A percentile compares a stretch with the other conserved stretches of the same genome.
Evolutionary conservation across 768 basidiomycete genomes (phyloP).

Genomic region (Leccinum broughii): DNA sequence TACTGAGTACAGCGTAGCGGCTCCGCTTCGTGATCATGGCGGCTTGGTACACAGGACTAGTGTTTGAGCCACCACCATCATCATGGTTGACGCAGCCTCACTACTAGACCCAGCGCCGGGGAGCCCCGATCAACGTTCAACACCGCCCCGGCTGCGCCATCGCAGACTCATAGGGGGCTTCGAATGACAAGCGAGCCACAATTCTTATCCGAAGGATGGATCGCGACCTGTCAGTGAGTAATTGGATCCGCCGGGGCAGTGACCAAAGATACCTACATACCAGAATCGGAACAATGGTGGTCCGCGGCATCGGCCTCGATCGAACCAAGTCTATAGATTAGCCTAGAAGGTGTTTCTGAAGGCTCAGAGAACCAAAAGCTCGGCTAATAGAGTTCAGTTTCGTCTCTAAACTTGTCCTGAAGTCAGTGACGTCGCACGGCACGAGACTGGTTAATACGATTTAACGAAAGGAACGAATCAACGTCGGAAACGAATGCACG

Average conservation of each 20-base stretch:
- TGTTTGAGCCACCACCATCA: background rate
- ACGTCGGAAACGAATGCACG: background rate
- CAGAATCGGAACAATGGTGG: background rate
- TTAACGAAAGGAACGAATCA: background rate
- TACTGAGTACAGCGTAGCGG: background rate
- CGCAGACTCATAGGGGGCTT: background rate
- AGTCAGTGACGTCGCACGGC: background rate
- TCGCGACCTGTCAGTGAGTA: background rate
- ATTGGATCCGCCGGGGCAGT: background rate
- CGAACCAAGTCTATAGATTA: background rate
- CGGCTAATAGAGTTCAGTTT: background rate
- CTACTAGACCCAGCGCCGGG: background rate
- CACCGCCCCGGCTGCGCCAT: background rate
- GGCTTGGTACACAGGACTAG: background rate
- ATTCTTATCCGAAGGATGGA: background rate
- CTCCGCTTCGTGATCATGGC: background rate
- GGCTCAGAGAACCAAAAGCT: background rate
- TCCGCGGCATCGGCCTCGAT: background rate
- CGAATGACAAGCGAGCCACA: background rate
- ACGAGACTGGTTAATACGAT: background rate
- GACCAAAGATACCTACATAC: background rate
- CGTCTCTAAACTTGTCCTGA: background rate
- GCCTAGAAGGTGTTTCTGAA: background rate
- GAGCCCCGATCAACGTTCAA: background rate
- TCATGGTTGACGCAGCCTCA: background rate